Conservation (phyloP, 2,329 filamentous ascomycete genomes). For the Magnaporthales sp. region DNA sequence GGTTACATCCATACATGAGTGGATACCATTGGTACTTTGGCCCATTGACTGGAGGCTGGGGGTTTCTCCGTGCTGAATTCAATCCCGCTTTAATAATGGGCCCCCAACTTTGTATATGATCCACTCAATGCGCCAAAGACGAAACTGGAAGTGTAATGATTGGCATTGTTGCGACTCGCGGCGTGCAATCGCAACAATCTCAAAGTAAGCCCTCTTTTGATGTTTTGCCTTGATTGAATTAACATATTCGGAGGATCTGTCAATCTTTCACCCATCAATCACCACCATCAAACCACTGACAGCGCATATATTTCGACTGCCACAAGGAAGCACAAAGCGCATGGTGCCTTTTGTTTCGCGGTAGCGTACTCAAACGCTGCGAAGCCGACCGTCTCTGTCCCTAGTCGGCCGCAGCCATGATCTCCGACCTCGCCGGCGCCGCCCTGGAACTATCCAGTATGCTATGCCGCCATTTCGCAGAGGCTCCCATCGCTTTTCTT, state of each 20-base stretch:
- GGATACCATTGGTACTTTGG: not conserved
- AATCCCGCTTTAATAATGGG: not conserved
- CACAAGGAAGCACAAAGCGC: not conserved
- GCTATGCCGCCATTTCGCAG: not conserved
- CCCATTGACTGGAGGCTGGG: not conserved
- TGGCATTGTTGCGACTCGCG: not conserved
- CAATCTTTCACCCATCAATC: not conserved
- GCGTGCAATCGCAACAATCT: not conserved
- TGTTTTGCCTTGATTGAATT: not conserved
- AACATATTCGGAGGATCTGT: not conserved
- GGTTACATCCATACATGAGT: not conserved
- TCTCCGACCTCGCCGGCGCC: slow-evolving; percentile 22
- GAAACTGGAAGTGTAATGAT: not conserved
- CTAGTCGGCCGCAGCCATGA: slow-evolving; percentile 7
- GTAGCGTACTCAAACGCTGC: slow-evolving; percentile 6
- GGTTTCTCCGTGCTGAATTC: too few relatives aligned
- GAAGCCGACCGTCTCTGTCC: slow-evolving; percentile 8
- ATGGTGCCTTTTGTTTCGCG: slow-evolving; percentile 4
- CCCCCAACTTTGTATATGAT: not conserved
- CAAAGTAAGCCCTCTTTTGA: not conserved
- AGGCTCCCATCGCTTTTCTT: not conserved
- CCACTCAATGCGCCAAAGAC: not conserved
- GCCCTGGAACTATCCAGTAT: slow-evolving; percentile 29
- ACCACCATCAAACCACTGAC: not conserved
- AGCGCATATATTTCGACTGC: not conserved